Evolutionary conservation across 352 stramenopile species (phyloP), one percentile per base, ranked within the genome.

Genomic region (Pythium folliculosum): DNA sequence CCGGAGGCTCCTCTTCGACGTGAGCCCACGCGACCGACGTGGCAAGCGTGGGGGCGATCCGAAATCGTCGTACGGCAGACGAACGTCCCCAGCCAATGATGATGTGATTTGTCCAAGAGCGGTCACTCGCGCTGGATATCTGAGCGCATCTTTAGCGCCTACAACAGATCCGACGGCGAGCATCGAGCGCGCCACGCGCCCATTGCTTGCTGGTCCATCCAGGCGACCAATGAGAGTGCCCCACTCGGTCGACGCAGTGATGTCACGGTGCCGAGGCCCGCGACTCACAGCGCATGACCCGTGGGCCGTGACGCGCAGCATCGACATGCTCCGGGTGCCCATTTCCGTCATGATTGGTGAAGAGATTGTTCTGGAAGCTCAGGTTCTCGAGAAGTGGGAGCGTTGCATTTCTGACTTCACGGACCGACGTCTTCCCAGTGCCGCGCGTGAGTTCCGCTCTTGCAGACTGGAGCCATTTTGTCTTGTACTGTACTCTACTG

Each of bases 81-180:
- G 40, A 47, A 16, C 35, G 35, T 13, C 8, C 35, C 21, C 40
- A 3, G 13, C 16, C 10, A 21, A 19, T 1, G 49, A 55, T 55
- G 49, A 55, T 38, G 49, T 55, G 49, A 55, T 55, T 55, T 55
- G 49, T 55, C 49, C 22, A 30, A 55, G 17, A 22, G 16, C 48
- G 49, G 49, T 21, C 23, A 38, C 25, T n/a, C n/a, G 23, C 25
- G 23, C 22, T 55, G 49, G 49, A 55, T 35, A 27, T 35, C 23
- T 27, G 49, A n/a, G 40, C 40, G 40, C 40, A 47, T 47, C 40
- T 47, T 47, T 47, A 47, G 40, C 40, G 14, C 40, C 40, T 40
- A 40, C 35, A 40, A 32, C 27, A 32, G 27, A 32, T 35, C 6
- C 48, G 37, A 17, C 14, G 37, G 9, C 40, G 40, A 47, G 13